These are phyloP conservation scores for Phytophthora pluvialis DNA, from an alignment of 352 stramenopile species.

Conservation along the genomic window DNA sequence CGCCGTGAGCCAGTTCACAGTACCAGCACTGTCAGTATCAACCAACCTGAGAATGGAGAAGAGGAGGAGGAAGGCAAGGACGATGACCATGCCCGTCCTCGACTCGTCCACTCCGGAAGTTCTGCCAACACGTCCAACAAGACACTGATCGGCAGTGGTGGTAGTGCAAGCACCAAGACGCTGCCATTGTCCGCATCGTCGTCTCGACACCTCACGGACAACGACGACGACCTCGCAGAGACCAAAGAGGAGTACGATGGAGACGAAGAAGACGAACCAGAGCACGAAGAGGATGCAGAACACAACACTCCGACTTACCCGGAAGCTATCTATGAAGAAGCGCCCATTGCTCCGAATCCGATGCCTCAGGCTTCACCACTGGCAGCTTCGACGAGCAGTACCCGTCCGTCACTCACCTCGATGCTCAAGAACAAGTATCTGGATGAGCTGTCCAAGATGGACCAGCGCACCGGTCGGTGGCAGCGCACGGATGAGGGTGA, in stretches of 20 bases:
- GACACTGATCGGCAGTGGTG: constrained; percentile 51
- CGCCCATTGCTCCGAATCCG: constrained; percentile 14
- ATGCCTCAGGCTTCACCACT: constrained; percentile 7
- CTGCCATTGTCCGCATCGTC: constrained; percentile 55
- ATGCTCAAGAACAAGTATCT: constrained; percentile 72
- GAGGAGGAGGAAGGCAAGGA: constrained; percentile 37
- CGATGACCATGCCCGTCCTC: constrained; percentile 34
- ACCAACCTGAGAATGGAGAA: constrained; percentile 14
- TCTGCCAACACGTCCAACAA: constrained; percentile 57
- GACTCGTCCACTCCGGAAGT: constrained; percentile 37
- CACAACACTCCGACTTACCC: constrained; percentile 13
- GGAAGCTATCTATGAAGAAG: constrained; percentile 21
- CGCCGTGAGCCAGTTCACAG: constrained; percentile 36
- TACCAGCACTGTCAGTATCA: constrained; percentile 35
- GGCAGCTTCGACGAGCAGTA: constrained; percentile 12
- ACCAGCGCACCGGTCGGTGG: constrained; percentile 48
- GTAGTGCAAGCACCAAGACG: constrained; percentile 62
- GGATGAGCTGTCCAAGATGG: constrained; percentile 53
- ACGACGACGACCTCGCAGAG: constrained; percentile 39
- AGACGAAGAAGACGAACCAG: constrained; percentile 51
- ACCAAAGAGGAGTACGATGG: constrained; percentile 44
- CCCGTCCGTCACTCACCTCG: constrained; percentile 55
- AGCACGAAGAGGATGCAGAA: constrained; percentile 40
- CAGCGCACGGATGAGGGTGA: constrained; percentile 40
- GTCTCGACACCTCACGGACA: constrained; percentile 49